A percentile compares a stretch with the other conserved stretches of the same genome.
Evolutionary conservation across 2,329 filamentous ascomycete species (phyloP).

Genomic region (Penicillium thymicola): DNA sequence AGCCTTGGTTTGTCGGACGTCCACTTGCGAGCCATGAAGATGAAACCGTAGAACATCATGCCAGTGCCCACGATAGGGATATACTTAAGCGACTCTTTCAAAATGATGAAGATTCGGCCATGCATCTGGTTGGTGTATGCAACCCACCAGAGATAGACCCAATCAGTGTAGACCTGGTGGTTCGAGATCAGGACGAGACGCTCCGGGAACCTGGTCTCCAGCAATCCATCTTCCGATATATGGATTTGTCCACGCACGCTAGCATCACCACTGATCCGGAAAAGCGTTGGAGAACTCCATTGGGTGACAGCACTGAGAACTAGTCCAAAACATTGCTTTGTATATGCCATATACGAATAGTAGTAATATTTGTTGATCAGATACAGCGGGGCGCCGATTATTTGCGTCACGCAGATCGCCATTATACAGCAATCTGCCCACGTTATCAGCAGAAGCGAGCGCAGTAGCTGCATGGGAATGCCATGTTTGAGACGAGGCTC

Average conservation of each 20-base stretch:
- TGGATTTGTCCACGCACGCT: slow-evolving; percentile 59
- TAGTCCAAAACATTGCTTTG: slow-evolving; percentile 64
- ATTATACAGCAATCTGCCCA: slow-evolving; percentile 47
- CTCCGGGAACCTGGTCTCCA: slow-evolving; percentile 59
- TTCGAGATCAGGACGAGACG: slow-evolving; percentile 62
- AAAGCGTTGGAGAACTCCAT: slow-evolving; percentile 61
- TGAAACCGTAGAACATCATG: slow-evolving; percentile 64
- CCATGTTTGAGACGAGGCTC: slow-evolving; percentile 46
- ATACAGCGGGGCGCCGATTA: slow-evolving; percentile 60
- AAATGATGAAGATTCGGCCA: slow-evolving; percentile 63
- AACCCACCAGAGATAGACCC: slow-evolving; percentile 67
- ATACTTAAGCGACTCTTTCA: slow-evolving; percentile 63
- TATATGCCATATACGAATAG: slow-evolving; percentile 63
- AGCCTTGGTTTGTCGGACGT: slow-evolving; percentile 58
- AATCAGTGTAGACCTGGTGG: slow-evolving; percentile 67
- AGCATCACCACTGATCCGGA: slow-evolving; percentile 60
- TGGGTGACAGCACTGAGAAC: slow-evolving; percentile 60
- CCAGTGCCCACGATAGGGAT: slow-evolving; percentile 62
- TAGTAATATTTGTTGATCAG: slow-evolving; percentile 60
- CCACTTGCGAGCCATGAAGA: slow-evolving; percentile 64
- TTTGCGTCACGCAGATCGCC: slow-evolving; percentile 53
- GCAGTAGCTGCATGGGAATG: slow-evolving; percentile 43
- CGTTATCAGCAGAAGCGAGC: slow-evolving; percentile 43
- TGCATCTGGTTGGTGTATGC: slow-evolving; percentile 64
- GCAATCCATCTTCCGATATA: slow-evolving; percentile 54